Percentiles rank a stretch among this genome's conserved stretches.
These are phyloP conservation scores for Eucalyptus polybractea DNA, from an alignment of 345 rosid species.

Conservation along the genomic window DNA sequence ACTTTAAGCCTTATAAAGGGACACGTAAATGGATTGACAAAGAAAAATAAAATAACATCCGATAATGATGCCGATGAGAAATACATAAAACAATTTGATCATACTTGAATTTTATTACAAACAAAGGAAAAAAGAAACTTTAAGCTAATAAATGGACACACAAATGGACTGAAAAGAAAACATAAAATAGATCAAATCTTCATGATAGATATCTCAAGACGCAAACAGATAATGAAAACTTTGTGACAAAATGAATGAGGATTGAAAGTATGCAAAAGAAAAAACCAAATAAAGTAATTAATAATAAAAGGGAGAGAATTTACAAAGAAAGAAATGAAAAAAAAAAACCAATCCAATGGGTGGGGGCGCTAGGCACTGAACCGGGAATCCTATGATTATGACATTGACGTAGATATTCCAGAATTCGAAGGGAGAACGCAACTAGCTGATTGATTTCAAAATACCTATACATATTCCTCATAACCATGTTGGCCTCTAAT, in stretches of 20 bases:
- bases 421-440: neutral
- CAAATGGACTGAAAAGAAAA: neutral
- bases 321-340: neutral
- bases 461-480: neutral
- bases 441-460: neutral
- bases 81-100: neutral
- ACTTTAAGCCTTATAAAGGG: neutral
- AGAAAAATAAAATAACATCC: neutral
- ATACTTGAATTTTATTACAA: neutral
- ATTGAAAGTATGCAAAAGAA: neutral
- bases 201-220: neutral
- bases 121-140: neutral
- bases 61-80: neutral
- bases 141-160: neutral
- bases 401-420: neutral
- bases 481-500: neutral
- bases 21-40: neutral
- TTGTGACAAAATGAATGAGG: neutral
- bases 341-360: neutral
- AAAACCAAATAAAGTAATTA: neutral
- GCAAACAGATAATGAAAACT: neutral
- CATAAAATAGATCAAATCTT: neutral
- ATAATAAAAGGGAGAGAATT: neutral
- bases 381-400: neutral
- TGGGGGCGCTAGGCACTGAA: neutral